Conservation (phyloP, 805 yeast genomes). For the Wickerhamomyces chaumierensis region DNA sequence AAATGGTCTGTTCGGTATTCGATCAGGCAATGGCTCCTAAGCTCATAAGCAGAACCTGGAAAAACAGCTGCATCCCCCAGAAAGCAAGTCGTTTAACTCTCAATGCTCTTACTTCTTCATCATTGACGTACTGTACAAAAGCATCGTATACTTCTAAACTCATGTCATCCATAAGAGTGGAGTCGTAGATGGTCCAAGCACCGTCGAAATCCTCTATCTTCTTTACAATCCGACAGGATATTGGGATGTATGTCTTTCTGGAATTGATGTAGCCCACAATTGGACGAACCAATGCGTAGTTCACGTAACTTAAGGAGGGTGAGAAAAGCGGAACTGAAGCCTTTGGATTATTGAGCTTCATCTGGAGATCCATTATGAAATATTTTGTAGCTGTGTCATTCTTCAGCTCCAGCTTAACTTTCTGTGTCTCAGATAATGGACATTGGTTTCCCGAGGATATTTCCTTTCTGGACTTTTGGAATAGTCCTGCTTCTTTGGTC, state of each 20-base stretch:
- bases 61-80: constrained; percentile 80
- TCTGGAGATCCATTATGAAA: constrained; percentile 68
- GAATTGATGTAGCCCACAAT: constrained; percentile 93
- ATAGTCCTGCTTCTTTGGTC: constrained; percentile 36
- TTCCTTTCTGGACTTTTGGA: constrained; percentile 9
- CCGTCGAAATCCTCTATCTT: constrained; percentile 81
- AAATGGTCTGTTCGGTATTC: too few relatives aligned
- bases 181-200: constrained; percentile 92
- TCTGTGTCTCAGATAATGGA: constrained; percentile 1
- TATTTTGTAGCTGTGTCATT: constrained; percentile 32
- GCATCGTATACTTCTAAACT: constrained; percentile 85
- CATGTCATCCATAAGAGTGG: constrained; percentile 81
- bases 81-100: constrained; percentile 79
- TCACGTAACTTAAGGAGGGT: constrained; percentile 81
- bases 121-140: constrained; percentile 78
- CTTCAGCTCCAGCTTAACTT: constrained; percentile 11
- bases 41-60: constrained; percentile 76
- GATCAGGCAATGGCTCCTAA: constrained; percentile 55
- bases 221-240: constrained; percentile 73
- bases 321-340: constrained; percentile 85
- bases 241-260: constrained; percentile 79
- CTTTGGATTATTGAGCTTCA: constrained; percentile 73
- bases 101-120: constrained; percentile 65
- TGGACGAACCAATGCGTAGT: constrained; percentile 86
- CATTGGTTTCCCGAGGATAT: constrained; percentile 1